A percentile compares a stretch with the other conserved stretches of the same genome.
These are phyloP conservation scores for Trichoderma simmonsii DNA, from an alignment of 2,329 filamentous ascomycete genomes.

Conservation along the genomic window DNA sequence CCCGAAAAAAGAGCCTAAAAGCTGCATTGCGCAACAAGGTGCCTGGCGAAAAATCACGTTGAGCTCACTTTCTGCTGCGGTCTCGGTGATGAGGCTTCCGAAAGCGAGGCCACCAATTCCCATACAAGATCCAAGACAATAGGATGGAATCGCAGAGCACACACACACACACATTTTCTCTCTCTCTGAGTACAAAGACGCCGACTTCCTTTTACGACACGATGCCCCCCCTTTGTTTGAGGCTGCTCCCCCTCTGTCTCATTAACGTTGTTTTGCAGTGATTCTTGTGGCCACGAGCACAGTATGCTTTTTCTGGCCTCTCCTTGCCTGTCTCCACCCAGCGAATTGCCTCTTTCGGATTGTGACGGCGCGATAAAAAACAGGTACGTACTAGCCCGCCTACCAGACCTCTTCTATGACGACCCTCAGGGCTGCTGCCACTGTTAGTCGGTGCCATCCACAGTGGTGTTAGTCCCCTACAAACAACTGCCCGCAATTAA, in stretches of 20 bases:
- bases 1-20: not conserved
- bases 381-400: not conserved
- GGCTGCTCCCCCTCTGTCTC: not conserved
- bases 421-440: not conserved
- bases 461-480: not conserved
- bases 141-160: not conserved
- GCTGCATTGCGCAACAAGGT: not conserved
- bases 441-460: not conserved
- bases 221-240: not conserved
- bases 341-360: slow-evolving; percentile 7
- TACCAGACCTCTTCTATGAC: not conserved
- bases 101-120: not conserved
- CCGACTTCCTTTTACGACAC: not conserved
- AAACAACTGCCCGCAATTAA: not conserved
- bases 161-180: not conserved
- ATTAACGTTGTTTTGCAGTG: not conserved
- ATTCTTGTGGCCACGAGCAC: not conserved
- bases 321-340: not conserved
- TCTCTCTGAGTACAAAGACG: not conserved
- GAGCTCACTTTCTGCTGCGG: not conserved
- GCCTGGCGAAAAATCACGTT: not conserved
- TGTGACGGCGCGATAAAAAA: not conserved
- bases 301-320: no score
- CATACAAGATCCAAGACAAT: not conserved
- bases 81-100: not conserved